Evolutionary conservation across 2,329 filamentous ascomycete species (phyloP), one percentile per base, ranked within the genome.

Genomic region (Stenocarpella maydis): DNA sequence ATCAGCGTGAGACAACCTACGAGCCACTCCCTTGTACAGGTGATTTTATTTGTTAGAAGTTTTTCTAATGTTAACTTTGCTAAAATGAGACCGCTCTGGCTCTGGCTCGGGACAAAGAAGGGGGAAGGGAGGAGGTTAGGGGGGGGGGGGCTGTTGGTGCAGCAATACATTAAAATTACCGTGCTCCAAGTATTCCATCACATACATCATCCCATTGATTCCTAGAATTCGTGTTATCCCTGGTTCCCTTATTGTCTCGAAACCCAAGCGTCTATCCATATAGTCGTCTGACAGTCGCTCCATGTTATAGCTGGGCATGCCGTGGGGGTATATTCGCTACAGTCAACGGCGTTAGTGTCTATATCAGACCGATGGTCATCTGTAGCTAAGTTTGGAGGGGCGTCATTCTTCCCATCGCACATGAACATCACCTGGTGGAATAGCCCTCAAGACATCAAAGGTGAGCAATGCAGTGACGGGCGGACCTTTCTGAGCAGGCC

Each of bases 131-230:
- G 24, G 26, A 21, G 31, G 1, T n/a, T n/a, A n/a, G n/a, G n/a
- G n/a, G n/a, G n/a, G n/a, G n/a, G n/a, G n/a, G n/a, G n/a, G n/a
- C n/a, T n/a, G n/a, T 34, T 12, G 31, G 50, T n/a, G 10, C 9
- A 12, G 34, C 17, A 21, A n/a, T 54, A 53, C 63, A 28, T 66
- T 66, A 8, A 66, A 31, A 28, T 45, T 66, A 2, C 63, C 63
- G 21, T 66, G 39, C 47, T 66, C 21, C 63, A 66, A 55, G 9
- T 6, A 66, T 41, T 66, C 63, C 63, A 66, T 66, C 4, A 14
- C 31, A 31, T 66, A 66, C 21, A 66, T 21, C 4, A 14, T 34
- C 14, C 5, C 3, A 7, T 2, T 8, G 4, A 10, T 31, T 31
- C 15, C 9, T 37, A 34, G 34, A 4, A 31, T 9, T 6, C 3